Evolutionary conservation across 73 alveolate species (phyloP).

Genomic region (Loxodes magnus): DNA sequence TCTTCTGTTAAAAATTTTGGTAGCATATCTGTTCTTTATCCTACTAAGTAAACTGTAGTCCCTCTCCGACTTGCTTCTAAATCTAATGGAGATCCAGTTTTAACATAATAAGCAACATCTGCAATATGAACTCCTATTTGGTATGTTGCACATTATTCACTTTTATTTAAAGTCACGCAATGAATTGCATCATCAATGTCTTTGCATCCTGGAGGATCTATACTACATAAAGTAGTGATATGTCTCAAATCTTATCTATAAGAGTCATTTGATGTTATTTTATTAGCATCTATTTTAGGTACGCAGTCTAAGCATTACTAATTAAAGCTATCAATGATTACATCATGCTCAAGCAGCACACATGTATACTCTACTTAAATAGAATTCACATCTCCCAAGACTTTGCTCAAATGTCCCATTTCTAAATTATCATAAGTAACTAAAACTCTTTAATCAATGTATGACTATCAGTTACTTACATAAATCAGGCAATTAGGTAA

Average conservation of each 20-base stretch:
- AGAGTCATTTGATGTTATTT: slow-evolving; percentile 76
- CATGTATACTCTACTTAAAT: slow-evolving; percentile 82
- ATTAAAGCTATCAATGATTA: slow-evolving; percentile 83
- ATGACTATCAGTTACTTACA: slow-evolving; percentile 56
- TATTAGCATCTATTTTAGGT: slow-evolving; percentile 81
- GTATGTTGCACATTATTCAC: too few relatives aligned
- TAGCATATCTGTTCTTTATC: slow-evolving; percentile 95
- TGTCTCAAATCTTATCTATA: slow-evolving; percentile 86
- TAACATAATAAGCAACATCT: slow-evolving; percentile 95
- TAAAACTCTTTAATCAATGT: slow-evolving; percentile 34
- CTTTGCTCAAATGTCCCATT: slow-evolving; percentile 72
- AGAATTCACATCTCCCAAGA: slow-evolving; percentile 79
- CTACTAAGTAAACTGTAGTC: slow-evolving; percentile 95
- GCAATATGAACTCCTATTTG: slow-evolving; percentile 99
- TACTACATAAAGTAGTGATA: slow-evolving; percentile 66
- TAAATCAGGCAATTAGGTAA: too few relatives aligned
- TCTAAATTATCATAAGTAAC: too few relatives aligned
- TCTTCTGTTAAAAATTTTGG: slow-evolving; percentile 94
- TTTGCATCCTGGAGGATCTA: slow-evolving; percentile 98
- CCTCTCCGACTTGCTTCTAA: slow-evolving; percentile 95
- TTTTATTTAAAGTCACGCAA: slow-evolving; percentile 73
- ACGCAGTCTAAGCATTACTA: slow-evolving; percentile 79
- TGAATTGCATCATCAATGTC: slow-evolving; percentile 99
- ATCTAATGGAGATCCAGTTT: slow-evolving; percentile 84
- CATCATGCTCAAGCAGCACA: slow-evolving; percentile 89